Percentiles rank a stretch among this genome's conserved stretches.
phyloP scores from a whole-genome alignment of 495 filamentous ascomycete genomes.

The Neurospora africana region DNA sequence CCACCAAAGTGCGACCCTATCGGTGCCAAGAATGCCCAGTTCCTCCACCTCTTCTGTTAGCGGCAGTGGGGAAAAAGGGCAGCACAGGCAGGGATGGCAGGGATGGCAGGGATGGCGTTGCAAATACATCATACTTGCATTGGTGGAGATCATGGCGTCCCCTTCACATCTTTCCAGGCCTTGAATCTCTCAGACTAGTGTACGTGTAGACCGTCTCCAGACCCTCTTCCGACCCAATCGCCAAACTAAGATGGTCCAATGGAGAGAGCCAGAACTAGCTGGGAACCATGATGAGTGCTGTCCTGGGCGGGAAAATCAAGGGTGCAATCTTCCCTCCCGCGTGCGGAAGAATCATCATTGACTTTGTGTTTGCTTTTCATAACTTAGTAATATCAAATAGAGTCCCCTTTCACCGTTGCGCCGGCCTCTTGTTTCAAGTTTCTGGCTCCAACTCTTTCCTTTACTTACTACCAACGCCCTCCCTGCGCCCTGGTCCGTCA shows the following conservation, averaged over 20 bases:
- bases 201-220: not conserved
- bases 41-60: not conserved
- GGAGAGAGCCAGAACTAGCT: not conserved
- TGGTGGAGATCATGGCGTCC: slow-evolving; percentile 7
- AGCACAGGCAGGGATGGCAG: slow-evolving; percentile 1
- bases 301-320: not conserved
- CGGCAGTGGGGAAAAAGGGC: not conserved
- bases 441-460: not conserved
- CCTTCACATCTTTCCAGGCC: not conserved
- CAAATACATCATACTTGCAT: slow-evolving; percentile 16
- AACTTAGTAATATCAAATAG: not conserved
- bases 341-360: not conserved
- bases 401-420: not conserved
- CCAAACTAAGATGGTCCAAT: not conserved
- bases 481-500: not conserved
- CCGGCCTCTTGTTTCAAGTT: not conserved
- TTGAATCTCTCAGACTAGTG: not conserved
- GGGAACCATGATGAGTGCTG: not conserved
- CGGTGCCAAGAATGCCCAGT: not conserved
- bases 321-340: not conserved
- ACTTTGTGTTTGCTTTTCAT: not conserved
- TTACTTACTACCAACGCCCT: not conserved
- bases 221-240: not conserved
- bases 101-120: slow-evolving; percentile 12
- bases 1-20: not conserved